Base-by-base conservation (phyloP, 176 grass and related monocot genomes). In the Carex cristatella region DNA sequence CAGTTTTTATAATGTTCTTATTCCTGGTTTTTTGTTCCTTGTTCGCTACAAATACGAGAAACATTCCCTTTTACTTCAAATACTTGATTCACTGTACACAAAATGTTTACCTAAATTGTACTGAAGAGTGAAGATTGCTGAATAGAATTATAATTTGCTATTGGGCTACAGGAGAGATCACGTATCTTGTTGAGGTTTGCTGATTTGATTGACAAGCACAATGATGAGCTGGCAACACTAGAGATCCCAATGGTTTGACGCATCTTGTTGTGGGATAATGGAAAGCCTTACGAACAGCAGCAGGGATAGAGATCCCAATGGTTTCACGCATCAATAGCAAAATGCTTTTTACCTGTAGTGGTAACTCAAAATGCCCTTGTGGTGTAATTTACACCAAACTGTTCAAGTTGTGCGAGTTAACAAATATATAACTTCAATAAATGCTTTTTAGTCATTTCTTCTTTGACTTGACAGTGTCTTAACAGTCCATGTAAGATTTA, bases 241-340 rank as follows among this genome's bases (percentile, higher is more conserved):
- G 94, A 97, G 89, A 90, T 92, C n/a, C n/a, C n/a, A n/a, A n/a
- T n/a, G n/a, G n/a, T n/a, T n/a, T n/a, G n/a, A n/a, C n/a, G n/a
- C n/a, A n/a, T n/a, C n/a, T n/a, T n/a, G n/a, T n/a, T n/a, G 54
- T 97, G 94, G 94, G 94, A 97, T 87, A 89, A 87, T 66, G 90
- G 94, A 10, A 97, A 97, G 89, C 86, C 92, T 44, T 88, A 87
- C 72, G 92, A 89, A 87, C 94, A 97, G 85, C 92, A 35, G 58
- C 86, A 4, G 16, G n/a, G 0, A 31, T 5, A 7, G 94, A 97
- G 81, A 80, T 97, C 63, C 92, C 94, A 15, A 92, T 94, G 94
- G 46, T 92, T 58, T 86, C 87, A 28, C 94, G 94, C 28, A 72
- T 76, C 55, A n/a, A n/a, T n/a, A n/a, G n/a, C n/a, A n/a, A n/a